phyloP scores from a whole-genome alignment of 148 eudicot genomes.

The Chenopodium formosanum region DNA sequence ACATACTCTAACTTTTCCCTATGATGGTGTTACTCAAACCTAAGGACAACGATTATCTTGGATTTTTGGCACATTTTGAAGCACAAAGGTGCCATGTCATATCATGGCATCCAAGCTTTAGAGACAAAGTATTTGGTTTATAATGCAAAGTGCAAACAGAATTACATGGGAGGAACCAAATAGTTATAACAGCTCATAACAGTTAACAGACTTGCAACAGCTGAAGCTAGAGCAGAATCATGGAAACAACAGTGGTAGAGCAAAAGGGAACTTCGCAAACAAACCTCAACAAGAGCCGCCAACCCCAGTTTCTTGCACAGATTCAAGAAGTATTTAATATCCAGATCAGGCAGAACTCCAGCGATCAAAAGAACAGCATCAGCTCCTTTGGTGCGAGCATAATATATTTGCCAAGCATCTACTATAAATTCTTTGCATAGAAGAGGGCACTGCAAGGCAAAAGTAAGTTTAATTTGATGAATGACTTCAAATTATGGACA shows the following conservation, averaged over 20 bases:
- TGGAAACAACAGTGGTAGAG: not conserved
- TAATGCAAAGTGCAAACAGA: not conserved
- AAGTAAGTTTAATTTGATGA: not conserved
- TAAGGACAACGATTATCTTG: not conserved
- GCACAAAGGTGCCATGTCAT: not conserved
- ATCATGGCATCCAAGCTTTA: not conserved
- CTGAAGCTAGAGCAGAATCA: not conserved
- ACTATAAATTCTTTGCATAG: conserved; percentile 90
- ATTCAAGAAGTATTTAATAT: conserved; percentile 67
- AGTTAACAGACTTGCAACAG: not conserved
- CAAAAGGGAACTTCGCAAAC: conserved; percentile 12
- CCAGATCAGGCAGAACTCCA: conserved; percentile 72
- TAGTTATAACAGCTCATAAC: not conserved
- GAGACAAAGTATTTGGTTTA: not conserved
- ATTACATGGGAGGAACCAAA: not conserved
- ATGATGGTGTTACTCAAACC: not conserved
- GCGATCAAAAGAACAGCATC: conserved; percentile 92
- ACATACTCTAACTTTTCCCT: not conserved
- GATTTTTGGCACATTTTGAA: not conserved
- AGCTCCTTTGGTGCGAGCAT: conserved; percentile 90
- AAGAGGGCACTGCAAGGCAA: conserved; percentile 74
- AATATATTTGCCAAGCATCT: conserved; percentile 95
- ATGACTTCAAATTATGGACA: conserved; percentile 9
- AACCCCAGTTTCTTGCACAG: conserved; percentile 76
- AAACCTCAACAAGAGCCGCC: conserved; percentile 85